Evolutionary conservation across 352 stramenopile species (phyloP).

Genomic region (Phytophthora litchii): DNA sequence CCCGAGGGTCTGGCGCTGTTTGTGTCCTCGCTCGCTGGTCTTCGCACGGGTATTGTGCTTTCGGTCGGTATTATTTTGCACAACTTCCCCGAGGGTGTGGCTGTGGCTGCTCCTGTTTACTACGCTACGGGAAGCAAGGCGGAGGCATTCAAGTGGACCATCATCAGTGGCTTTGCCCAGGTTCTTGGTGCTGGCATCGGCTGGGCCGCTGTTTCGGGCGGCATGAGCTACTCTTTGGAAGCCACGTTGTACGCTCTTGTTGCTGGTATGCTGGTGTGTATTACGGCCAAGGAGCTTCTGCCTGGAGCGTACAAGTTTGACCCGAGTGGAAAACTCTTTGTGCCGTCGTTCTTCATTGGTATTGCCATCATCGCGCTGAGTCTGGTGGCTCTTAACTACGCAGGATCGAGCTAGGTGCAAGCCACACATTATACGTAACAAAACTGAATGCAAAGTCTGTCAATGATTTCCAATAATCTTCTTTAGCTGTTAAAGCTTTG

Average conservation of each 20-base stretch:
- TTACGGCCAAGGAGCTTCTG: constrained; percentile 92
- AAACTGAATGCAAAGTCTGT: constrained; percentile 17
- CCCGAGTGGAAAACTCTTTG: constrained; percentile 87
- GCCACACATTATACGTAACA: neutral
- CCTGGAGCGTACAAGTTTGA: constrained; percentile 92
- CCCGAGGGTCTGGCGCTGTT: constrained; percentile 97
- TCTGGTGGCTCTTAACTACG: constrained; percentile 86
- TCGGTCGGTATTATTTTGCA: constrained; percentile 97
- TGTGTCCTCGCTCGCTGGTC: constrained; percentile 91
- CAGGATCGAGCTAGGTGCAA: constrained; percentile 42
- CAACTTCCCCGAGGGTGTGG: constrained; percentile 98
- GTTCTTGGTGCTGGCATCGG: constrained; percentile 90
- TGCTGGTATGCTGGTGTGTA: constrained; percentile 93
- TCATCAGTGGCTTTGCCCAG: constrained; percentile 90
- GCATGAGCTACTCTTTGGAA: constrained; percentile 70
- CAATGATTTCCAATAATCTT: constrained; percentile 4
- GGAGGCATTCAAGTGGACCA: constrained; percentile 93
- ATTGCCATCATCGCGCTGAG: constrained; percentile 92
- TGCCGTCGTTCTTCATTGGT: constrained; percentile 85
- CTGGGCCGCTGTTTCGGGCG: constrained; percentile 52
- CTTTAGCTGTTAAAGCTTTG: too few relatives aligned
- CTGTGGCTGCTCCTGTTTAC: constrained; percentile 96
- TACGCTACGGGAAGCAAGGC: constrained; percentile 93
- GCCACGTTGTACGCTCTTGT: constrained; percentile 92
- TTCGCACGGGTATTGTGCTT: constrained; percentile 89